These are phyloP conservation scores for Wickerhamomyces subpelliculosus DNA, from an alignment of 805 yeast species.

Conservation along the genomic window DNA sequence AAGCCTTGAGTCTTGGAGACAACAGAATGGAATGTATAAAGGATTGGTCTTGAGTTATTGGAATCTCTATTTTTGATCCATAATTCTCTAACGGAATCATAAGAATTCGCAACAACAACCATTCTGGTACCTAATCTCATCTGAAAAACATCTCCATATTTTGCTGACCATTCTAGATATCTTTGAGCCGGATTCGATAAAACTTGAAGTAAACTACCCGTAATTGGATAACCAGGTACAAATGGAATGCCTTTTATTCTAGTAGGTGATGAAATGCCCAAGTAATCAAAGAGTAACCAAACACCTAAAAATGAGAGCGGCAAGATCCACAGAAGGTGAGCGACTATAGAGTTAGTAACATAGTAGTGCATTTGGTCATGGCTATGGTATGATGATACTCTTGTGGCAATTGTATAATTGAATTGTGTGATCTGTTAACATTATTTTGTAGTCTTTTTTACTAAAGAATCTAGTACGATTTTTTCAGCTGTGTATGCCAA, in stretches of 20 bases:
- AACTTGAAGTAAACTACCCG: slow-evolving; percentile 43
- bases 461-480: too few relatives aligned
- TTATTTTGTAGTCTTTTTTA: too few relatives aligned
- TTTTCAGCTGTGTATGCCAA: too few relatives aligned
- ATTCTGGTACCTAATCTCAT: slow-evolving; percentile 50
- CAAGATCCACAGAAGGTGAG: too few relatives aligned
- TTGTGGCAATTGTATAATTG: too few relatives aligned
- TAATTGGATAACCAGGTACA: slow-evolving; percentile 42
- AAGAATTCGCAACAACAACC: slow-evolving; percentile 64
- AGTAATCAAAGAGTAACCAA: slow-evolving; percentile 11
- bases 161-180: slow-evolving; percentile 38
- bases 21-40: slow-evolving; percentile 61
- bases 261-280: slow-evolving; percentile 22
- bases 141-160: slow-evolving; percentile 48
- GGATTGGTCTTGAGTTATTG: slow-evolving; percentile 60
- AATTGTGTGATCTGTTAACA: too few relatives aligned
- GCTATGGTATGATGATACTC: too few relatives aligned
- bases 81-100: slow-evolving; percentile 41
- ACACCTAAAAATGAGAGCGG: not conserved
- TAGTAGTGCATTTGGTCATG: too few relatives aligned
- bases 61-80: slow-evolving; percentile 47
- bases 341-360: too few relatives aligned
- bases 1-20: slow-evolving; percentile 48
- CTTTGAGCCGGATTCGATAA: slow-evolving; percentile 41
- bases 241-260: slow-evolving; percentile 31